These are phyloP conservation scores for Rhizophlyctis rosea DNA, from an alignment of 192 early-diverging fungal species.

Conservation along the genomic window DNA sequence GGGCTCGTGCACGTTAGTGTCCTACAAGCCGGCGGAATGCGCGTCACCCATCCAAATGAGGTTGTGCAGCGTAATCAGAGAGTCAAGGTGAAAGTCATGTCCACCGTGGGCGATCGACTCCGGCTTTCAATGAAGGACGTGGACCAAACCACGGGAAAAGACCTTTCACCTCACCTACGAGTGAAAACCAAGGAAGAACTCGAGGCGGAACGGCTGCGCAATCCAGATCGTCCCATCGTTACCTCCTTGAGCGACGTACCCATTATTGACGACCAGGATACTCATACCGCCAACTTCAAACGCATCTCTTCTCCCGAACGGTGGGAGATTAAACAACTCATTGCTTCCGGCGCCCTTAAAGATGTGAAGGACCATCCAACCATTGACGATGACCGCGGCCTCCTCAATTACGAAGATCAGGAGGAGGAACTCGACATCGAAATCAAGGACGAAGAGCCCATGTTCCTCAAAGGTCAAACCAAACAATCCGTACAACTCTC, in stretches of 20 bases:
- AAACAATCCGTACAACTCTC: conserved; percentile 77
- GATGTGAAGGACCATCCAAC: conserved; percentile 82
- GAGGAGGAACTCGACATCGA: conserved; percentile 98
- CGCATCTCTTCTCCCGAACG: conserved; percentile 91
- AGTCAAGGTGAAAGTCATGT: conserved; percentile 96
- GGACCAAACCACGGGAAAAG: conserved; percentile 86
- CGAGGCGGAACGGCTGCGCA: conserved; percentile 52
- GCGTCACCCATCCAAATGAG: conserved; percentile 79
- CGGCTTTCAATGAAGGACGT: conserved; percentile 95
- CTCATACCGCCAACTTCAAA: conserved; percentile 49
- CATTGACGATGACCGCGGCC: conserved; percentile 84
- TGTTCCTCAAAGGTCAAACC: conserved; percentile 92
- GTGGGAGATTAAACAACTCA: conserved; percentile 97
- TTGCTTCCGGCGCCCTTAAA: conserved; percentile 89
- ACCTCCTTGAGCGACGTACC: conserved; percentile 47
- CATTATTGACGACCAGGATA: conserved; percentile 41
- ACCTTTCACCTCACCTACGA: conserved; percentile 79
- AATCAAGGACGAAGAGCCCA: conserved; percentile 90
- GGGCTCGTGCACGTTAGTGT: conserved; percentile 88
- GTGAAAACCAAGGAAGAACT: conserved; percentile 65
- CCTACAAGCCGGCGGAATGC: conserved; percentile 55
- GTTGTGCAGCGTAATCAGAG: conserved; percentile 75
- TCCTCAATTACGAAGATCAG: conserved; percentile 75
- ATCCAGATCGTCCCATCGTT: conserved; percentile 65
- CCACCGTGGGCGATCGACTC: conserved; percentile 75